Base-by-base conservation (phyloP, 2,329 filamentous ascomycete species). In the Talaromyces pinophilus region DNA sequence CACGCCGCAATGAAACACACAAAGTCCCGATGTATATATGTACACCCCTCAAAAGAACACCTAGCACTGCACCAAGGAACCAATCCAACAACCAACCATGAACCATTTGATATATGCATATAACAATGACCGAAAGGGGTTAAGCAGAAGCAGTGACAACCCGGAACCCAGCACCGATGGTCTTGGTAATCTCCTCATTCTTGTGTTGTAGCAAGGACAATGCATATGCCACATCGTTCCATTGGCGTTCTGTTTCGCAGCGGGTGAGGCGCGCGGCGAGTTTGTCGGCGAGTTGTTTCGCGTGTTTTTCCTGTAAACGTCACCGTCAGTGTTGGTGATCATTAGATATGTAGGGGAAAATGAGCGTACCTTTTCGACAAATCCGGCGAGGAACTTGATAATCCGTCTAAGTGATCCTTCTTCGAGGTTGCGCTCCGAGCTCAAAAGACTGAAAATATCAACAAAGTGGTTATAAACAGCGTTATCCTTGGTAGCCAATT, bases 381-480 rank as follows among this genome's bases (percentile, higher is more conserved):
- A 99, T 0, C 93, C 92, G 69, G 96, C 88, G 75, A 99, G 80
- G 80, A 99, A 99, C 75, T 92, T 93, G 70, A 99, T 86, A 67
- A 99, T 94, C 68, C 91, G 86, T 76, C 87, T 89, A 80, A 99
- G 90, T 28, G 90, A 88, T 72, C 97, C 92, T 77, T 97, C 94
- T 10, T 92, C 89, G 70, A 99, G 83, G 35, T 84, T 87, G 63
- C 87, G 86, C 72, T 96, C 94, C 0, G 93, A 91, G 66, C 92
- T 95, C 57, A 99, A 83, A 70, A 98, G 82, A 75, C 91, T 94
- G 79, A 99, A 99, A 92, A 99, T 98, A 76, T 99, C 95, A 33
- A 99, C 93, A 79, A 99, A 99, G 81, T 99, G 94, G 77, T 99
- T 99, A 79, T 99, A 99, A 2, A 99, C 92, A 2, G 95, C 95